phyloP scores from a whole-genome alignment of 768 basidiomycete genomes.

The Kwoniella sp. region DNA sequence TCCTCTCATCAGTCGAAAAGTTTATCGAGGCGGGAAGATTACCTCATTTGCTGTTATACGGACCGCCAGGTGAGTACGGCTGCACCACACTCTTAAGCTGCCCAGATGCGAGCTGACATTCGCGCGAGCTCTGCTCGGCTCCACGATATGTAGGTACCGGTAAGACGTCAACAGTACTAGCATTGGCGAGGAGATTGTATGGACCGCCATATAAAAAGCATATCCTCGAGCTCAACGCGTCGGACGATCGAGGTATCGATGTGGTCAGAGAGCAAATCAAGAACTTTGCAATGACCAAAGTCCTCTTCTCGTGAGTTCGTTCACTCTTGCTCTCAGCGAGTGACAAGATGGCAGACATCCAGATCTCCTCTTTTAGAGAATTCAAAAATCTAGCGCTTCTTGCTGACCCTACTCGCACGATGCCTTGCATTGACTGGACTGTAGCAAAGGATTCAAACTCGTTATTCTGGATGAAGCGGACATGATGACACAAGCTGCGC shows the following conservation, averaged over 20 bases:
- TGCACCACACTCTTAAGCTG: neutral
- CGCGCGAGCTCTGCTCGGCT: neutral
- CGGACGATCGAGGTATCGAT: constrained; percentile 97
- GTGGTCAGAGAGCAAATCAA: constrained; percentile 99
- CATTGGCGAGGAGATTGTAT: constrained; percentile 92
- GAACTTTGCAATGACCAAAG: constrained; percentile 94
- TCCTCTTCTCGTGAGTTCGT: constrained; percentile 61
- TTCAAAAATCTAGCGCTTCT: too few relatives aligned
- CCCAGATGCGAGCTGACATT: neutral
- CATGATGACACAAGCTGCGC: constrained; percentile 99
- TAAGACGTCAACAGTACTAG: constrained; percentile 95
- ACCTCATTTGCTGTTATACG: constrained; percentile 95
- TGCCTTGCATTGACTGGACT: too few relatives aligned
- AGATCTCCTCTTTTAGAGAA: too few relatives aligned
- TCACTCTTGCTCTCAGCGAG: neutral
- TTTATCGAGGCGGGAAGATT: constrained; percentile 93
- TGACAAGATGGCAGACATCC: too few relatives aligned
- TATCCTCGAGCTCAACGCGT: constrained; percentile 96
- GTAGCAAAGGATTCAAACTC: constrained; percentile 89
- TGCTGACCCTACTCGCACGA: neutral
- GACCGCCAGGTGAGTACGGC: constrained; percentile 72
- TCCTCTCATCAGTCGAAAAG: constrained; percentile 83
- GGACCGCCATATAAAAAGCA: constrained; percentile 83
- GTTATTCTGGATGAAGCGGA: constrained; percentile 99
- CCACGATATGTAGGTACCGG: constrained; percentile 73